These are phyloP conservation scores for Nasturtium officinale DNA, from an alignment of 345 rosid genomes.

Conservation along the genomic window DNA sequence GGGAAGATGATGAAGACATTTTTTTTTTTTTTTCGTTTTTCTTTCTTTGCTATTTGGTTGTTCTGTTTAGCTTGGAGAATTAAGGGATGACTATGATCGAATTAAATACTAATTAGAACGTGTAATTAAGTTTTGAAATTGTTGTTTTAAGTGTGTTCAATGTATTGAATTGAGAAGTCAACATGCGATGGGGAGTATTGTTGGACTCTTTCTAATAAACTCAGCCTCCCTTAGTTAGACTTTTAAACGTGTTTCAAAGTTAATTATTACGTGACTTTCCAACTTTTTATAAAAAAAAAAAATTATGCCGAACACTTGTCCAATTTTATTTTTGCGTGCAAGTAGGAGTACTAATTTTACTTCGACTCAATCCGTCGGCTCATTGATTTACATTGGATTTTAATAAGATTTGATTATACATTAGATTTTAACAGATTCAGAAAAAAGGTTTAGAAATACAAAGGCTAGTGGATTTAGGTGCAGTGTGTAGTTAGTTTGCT, in stretches of 20 bases:
- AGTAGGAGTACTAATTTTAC: neutral
- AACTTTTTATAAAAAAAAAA: neutral
- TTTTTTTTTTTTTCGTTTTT: neutral
- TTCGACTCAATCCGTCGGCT: neutral
- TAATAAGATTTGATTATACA: neutral
- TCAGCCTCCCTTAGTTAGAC: neutral
- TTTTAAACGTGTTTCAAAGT: constrained; percentile 12
- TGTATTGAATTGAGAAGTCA: constrained; percentile 23
- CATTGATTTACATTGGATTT: neutral
- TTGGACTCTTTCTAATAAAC: neutral
- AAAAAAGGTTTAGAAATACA: neutral
- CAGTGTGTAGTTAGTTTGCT: neutral
- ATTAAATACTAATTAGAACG: constrained; percentile 3
- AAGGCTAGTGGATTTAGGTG: neutral
- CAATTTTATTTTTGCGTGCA: neutral
- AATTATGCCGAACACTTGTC: neutral
- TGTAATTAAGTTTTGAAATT: constrained; percentile 22
- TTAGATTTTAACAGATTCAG: neutral
- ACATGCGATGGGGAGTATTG: neutral
- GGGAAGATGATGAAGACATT: constrained; percentile 31
- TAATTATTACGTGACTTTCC: neutral
- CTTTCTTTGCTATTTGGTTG: neutral
- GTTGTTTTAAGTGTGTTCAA: constrained; percentile 25
- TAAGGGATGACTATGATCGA: neutral
- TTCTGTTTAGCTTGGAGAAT: neutral